Percentiles rank a stretch among this genome's conserved stretches.
These are phyloP conservation scores for Plantago major DNA, from an alignment of 257 asterid species.

Conservation along the genomic window DNA sequence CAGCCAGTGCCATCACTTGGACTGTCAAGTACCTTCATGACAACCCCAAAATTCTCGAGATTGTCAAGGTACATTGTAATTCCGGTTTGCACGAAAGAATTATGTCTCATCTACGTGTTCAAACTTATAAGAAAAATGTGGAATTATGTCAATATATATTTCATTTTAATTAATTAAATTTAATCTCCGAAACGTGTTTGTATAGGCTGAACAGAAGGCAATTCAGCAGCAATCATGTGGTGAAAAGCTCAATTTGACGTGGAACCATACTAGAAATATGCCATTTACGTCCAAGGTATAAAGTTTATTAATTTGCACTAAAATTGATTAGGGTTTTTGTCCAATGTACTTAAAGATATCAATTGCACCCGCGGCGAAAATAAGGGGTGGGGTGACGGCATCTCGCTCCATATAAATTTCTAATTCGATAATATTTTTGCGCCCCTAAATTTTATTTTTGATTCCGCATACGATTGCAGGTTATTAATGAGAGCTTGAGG, in stretches of 20 bases:
- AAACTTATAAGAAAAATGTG: no score
- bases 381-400: no score
- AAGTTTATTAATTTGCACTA: not conserved
- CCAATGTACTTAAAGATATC: no score
- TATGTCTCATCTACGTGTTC: not conserved
- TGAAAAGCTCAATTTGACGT: slow-evolving; percentile 38
- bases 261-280: slow-evolving; percentile 85
- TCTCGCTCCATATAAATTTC: no score
- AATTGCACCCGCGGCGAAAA: no score
- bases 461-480: slow-evolving; percentile 27
- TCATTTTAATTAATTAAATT: not conserved
- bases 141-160: not conserved
- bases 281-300: slow-evolving; percentile 62
- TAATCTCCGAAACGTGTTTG: slow-evolving; percentile 2
- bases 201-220: slow-evolving; percentile 69
- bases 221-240: slow-evolving; percentile 39
- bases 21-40: slow-evolving; percentile 69
- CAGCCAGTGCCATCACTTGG: slow-evolving; percentile 86
- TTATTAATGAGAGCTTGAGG: slow-evolving; percentile 72
- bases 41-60: slow-evolving; percentile 44
- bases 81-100: not conserved
- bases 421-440: no score
- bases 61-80: slow-evolving; percentile 48
- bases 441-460: no score
- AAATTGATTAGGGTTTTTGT: not conserved